Evolutionary conservation across 345 rosid species (phyloP).

Genomic region (Euphorbia lathyris): DNA sequence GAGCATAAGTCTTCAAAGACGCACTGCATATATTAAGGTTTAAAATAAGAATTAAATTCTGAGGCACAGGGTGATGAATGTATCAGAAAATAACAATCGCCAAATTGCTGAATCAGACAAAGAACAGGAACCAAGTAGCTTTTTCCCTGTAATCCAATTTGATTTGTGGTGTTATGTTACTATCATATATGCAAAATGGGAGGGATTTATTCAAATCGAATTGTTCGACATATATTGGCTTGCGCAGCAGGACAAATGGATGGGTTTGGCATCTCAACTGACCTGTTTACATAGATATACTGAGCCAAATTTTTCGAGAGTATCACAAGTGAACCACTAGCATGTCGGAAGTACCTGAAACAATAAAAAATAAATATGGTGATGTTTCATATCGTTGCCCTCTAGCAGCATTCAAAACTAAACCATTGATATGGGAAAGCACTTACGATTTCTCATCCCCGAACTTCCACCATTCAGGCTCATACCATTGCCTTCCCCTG

Average conservation of each 20-base stretch:
- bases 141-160: not conserved
- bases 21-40: conserved; percentile 51
- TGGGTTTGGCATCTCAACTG: conserved; percentile 8
- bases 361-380: conserved; percentile 12
- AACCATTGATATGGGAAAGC: conserved; percentile 2
- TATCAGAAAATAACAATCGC: not conserved
- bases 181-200: not conserved
- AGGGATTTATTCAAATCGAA: not conserved
- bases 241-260: not conserved
- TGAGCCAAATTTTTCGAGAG: conserved; percentile 83
- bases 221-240: not conserved
- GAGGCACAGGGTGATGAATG: not conserved
- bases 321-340: conserved; percentile 60
- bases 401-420: conserved; percentile 9
- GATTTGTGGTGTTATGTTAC: not conserved
- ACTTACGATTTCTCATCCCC: conserved; percentile 96
- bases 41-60: not conserved
- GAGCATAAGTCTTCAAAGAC: conserved; percentile 78
- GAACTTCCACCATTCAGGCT: conserved; percentile 99
- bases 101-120: not conserved
- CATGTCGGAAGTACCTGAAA: conserved; percentile 90
- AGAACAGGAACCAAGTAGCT: not conserved
- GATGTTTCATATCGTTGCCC: not conserved
- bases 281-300: conserved; percentile 90
- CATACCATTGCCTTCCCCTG: conserved; percentile 92